phyloP scores from a whole-genome alignment of 2,329 filamentous ascomycete species.

The Calonectria leucothoes region DNA sequence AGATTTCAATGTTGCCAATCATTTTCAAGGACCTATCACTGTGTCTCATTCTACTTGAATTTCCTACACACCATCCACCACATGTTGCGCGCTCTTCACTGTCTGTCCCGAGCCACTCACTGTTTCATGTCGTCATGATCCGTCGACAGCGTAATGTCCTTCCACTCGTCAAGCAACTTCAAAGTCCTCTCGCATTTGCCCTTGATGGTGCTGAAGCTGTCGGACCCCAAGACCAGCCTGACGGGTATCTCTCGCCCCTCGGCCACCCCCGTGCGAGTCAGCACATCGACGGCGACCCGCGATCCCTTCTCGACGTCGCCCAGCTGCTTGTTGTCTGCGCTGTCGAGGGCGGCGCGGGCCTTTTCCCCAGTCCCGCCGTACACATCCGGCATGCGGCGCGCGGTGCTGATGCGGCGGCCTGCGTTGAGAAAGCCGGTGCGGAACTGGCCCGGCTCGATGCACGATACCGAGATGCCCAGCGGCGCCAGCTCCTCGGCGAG shows the following conservation, averaged over 20 bases:
- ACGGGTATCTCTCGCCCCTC: conserved; percentile 61
- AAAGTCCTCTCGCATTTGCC: conserved; percentile 57
- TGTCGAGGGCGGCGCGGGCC: conserved; percentile 14
- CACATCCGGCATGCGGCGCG: conserved; percentile 14
- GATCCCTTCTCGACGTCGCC: conserved; percentile 65
- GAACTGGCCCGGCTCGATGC: conserved; percentile 31
- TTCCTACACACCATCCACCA: background rate
- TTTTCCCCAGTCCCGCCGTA: conserved; percentile 18
- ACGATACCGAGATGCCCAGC: conserved; percentile 52
- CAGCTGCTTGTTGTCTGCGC: conserved; percentile 36
- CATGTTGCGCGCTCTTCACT: background rate
- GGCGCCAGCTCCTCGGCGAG: conserved; percentile 53
- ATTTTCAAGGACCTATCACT: background rate
- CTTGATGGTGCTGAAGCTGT: conserved; percentile 54
- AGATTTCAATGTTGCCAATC: background rate
- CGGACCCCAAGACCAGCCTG: conserved; percentile 64
- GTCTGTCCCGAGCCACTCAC: background rate
- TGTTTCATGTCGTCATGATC: conserved; percentile 28
- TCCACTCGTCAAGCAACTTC: conserved; percentile 62
- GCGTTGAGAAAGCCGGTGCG: conserved; percentile 31
- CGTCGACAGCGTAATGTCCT: conserved; percentile 42
- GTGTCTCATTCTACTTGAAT: background rate
- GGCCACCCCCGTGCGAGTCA: conserved; percentile 61
- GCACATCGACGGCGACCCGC: conserved; percentile 64
- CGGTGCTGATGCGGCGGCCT: conserved; percentile 24